Evolutionary conservation across 352 stramenopile genomes (phyloP).

Genomic region (Globisporangium takayamanum): DNA sequence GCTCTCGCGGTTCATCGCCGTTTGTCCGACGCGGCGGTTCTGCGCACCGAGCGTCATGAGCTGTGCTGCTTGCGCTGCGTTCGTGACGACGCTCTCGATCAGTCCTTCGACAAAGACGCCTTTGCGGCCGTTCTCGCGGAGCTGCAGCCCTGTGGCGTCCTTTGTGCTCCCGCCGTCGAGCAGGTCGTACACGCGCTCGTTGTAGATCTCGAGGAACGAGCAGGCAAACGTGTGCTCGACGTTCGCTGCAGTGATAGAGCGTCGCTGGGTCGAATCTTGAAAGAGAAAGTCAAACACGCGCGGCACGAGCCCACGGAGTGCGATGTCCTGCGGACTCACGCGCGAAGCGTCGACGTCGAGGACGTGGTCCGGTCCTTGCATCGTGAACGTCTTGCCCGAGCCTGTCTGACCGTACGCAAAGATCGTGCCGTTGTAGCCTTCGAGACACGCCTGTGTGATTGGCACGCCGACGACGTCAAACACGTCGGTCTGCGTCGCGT

Average conservation of each 20-base stretch:
- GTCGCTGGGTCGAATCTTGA: conserved; percentile 25
- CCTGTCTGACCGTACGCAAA: conserved; percentile 84
- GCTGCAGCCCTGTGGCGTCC: conserved; percentile 46
- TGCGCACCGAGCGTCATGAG: conserved; percentile 70
- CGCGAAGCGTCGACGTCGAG: conserved; percentile 41
- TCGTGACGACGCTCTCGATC: conserved; percentile 65
- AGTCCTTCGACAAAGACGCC: conserved; percentile 75
- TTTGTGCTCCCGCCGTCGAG: conserved; percentile 60
- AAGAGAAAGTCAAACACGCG: conserved; percentile 85
- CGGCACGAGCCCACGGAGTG: conserved; percentile 60
- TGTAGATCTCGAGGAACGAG: conserved; percentile 95
- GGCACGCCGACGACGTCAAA: conserved; percentile 85
- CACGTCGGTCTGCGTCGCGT: conserved; percentile 88
- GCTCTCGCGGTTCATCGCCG: conserved; percentile 82
- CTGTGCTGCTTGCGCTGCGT: conserved; percentile 55
- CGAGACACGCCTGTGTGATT: conserved; percentile 68
- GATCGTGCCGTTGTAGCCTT: conserved; percentile 86
- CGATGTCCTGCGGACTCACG: conserved; percentile 26
- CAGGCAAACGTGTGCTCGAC: conserved; percentile 67
- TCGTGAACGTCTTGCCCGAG: conserved; percentile 83
- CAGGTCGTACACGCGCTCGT: conserved; percentile 92
- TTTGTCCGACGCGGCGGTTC: conserved; percentile 76
- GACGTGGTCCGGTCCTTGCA: conserved; percentile 73
- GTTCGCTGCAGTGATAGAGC: conserved; percentile 13
- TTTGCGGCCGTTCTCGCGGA: conserved; percentile 69